A percentile compares a stretch with the other conserved stretches of the same genome.
Conservation (phyloP, 495 filamentous ascomycete genomes). For the Lasiosphaeria ovina region DNA sequence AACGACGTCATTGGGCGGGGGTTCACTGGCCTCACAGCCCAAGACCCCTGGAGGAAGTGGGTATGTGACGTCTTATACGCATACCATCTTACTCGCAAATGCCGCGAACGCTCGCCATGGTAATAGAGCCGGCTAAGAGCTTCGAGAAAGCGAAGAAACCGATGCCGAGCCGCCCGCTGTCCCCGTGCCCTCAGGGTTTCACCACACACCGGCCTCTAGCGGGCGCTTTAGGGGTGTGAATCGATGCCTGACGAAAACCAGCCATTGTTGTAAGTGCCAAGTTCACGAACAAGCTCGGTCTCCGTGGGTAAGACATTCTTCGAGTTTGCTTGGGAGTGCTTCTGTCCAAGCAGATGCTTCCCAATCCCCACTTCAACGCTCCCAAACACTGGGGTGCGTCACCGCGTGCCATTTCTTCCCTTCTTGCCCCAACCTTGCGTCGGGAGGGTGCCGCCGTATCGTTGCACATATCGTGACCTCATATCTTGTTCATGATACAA, state of each 20-base stretch:
- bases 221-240: constrained; percentile 12
- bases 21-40: constrained; percentile 1
- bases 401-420: neutral
- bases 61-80: neutral
- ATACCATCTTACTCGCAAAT: neutral
- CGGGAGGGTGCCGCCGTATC: neutral
- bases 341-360: neutral
- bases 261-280: neutral
- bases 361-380: neutral
- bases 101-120: neutral
- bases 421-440: neutral
- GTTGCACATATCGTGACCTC: neutral
- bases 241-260: constrained; percentile 2
- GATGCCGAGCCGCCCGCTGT: neutral
- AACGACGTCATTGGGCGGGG: constrained; percentile 22
- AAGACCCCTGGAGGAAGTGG: neutral
- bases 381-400: neutral
- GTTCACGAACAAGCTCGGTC: neutral
- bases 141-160: neutral
- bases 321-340: neutral
- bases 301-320: neutral
- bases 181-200: neutral
- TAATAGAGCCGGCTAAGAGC: neutral
- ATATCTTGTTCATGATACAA: neutral
- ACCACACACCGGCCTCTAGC: neutral